These are phyloP conservation scores for Ascochyta viciae-villosae DNA, from an alignment of 2,329 filamentous ascomycete species.

Conservation along the genomic window DNA sequence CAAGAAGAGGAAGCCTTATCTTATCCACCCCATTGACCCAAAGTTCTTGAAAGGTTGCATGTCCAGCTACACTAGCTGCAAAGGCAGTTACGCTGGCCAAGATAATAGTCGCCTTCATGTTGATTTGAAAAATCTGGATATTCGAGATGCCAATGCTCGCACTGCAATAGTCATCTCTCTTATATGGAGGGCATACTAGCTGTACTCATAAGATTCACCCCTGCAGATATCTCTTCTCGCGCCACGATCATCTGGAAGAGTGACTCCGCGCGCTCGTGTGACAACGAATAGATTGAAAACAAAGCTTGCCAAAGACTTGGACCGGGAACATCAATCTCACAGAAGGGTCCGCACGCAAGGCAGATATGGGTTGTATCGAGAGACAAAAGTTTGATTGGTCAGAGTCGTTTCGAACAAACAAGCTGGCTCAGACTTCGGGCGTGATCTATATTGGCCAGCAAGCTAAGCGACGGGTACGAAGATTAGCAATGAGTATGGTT, in stretches of 20 bases:
- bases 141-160: background rate
- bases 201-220: background rate
- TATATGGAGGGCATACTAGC: background rate
- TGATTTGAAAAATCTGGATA: background rate
- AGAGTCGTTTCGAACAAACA: background rate
- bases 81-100: slow-evolving; percentile 24
- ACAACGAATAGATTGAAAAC: slow-evolving; percentile 5
- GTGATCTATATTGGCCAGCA: background rate
- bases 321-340: background rate
- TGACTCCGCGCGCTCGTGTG: slow-evolving; percentile 1
- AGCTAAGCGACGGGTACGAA: background rate
- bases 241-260: background rate
- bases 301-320: background rate
- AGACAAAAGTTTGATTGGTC: background rate
- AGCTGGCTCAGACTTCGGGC: background rate
- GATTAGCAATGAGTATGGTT: background rate
- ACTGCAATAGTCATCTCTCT: background rate
- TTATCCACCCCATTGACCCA: slow-evolving; percentile 43
- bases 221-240: background rate
- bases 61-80: slow-evolving; percentile 21
- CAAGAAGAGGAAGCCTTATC: slow-evolving; percentile 18
- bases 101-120: slow-evolving; percentile 26
- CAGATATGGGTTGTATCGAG: background rate
- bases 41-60: slow-evolving; percentile 44
- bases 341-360: background rate